Evolutionary conservation across 2,329 filamentous ascomycete species (phyloP).

Genomic region (Alternaria triticina): DNA sequence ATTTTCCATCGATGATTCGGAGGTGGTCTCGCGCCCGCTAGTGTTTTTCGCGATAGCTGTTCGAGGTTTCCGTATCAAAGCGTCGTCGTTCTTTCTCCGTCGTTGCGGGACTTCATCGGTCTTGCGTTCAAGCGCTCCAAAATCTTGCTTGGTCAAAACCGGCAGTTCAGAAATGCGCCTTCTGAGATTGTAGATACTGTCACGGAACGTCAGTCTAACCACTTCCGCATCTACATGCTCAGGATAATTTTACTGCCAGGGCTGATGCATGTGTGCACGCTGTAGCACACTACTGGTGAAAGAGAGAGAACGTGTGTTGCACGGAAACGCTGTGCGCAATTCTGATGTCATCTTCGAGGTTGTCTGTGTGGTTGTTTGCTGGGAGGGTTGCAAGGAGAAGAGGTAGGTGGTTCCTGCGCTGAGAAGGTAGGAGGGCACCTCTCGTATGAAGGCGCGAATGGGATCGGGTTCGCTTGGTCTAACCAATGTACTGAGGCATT

Average conservation of each 20-base stretch:
- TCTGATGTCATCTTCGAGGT: neutral
- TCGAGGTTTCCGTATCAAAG: neutral
- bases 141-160: neutral
- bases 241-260: constrained; percentile 1
- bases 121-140: neutral
- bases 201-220: neutral
- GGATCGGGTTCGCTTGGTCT: neutral
- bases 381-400: neutral
- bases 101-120: neutral
- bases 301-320: constrained; percentile 2
- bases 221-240: neutral
- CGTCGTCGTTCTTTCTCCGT: neutral
- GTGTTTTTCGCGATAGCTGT: too few species aligned
- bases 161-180: neutral
- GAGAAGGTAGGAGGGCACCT: neutral
- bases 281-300: neutral
- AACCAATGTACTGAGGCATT: neutral
- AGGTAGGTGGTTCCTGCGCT: neutral
- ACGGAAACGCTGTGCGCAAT: neutral
- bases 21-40: neutral
- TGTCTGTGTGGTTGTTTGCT: neutral
- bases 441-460: neutral
- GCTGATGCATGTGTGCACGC: constrained; percentile 1
- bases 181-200: constrained; percentile 1
- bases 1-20: accelerated